phyloP scores from a whole-genome alignment of 495 filamentous ascomycete genomes.

The Platismatia glauca region DNA sequence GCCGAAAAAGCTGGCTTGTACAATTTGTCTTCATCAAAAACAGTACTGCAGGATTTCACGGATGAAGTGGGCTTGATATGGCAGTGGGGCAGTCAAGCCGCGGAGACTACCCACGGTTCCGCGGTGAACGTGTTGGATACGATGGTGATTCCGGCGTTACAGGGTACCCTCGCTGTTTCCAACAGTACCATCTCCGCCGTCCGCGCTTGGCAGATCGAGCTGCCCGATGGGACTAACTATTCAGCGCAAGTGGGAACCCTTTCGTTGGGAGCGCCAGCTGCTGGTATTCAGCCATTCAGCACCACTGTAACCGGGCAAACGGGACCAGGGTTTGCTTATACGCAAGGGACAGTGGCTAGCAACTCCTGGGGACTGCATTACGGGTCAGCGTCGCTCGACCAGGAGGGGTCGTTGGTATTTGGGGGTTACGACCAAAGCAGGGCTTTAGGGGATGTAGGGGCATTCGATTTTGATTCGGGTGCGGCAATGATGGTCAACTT shows the following conservation, averaged over 20 bases:
- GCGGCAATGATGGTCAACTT: constrained; percentile 24
- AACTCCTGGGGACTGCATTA: constrained; percentile 48
- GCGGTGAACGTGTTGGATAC: constrained; percentile 12
- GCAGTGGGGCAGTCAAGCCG: constrained; percentile 4
- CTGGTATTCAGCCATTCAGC: not conserved
- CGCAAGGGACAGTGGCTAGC: constrained; percentile 30
- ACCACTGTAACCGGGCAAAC: constrained; percentile 2
- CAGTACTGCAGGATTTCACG: constrained; percentile 1
- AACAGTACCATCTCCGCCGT: constrained; percentile 7
- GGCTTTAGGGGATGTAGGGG: constrained; percentile 25
- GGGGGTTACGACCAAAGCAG: constrained; percentile 47
- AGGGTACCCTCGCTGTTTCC: not conserved
- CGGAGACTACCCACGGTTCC: not conserved
- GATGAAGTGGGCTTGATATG: not conserved
- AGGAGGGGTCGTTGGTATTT: constrained; percentile 38
- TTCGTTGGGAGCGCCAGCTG: constrained; percentile 10
- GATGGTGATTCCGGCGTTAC: constrained; percentile 5
- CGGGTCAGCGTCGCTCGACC: constrained; percentile 35
- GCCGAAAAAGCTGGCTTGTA: constrained; percentile 12
- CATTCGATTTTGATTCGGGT: not conserved
- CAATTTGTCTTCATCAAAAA: not conserved
- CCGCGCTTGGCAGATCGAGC: constrained; percentile 1
- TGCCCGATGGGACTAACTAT: constrained; percentile 13
- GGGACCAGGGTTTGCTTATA: not conserved
- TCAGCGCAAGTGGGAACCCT: constrained; percentile 12